Percentiles rank a stretch among this genome's conserved stretches.
Evolutionary conservation across 73 alveolate genomes (phyloP).

Genomic region (Paramecium primaurelia): DNA sequence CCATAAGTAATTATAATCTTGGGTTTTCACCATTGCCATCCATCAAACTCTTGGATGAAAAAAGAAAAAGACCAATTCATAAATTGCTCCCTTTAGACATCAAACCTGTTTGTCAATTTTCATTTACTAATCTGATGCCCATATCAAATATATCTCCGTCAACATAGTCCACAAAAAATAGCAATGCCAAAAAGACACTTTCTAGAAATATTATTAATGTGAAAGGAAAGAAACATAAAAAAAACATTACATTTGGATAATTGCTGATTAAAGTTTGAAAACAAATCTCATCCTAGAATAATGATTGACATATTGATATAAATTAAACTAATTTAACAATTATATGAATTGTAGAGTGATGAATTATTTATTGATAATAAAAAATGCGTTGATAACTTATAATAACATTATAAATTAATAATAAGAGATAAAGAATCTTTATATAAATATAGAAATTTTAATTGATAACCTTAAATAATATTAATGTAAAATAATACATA

Average conservation of each 20-base stretch:
- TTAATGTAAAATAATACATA: not conserved
- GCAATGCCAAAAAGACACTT: not conserved
- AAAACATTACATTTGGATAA: slow-evolving; percentile 32
- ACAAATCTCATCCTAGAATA: not conserved
- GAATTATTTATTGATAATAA: not conserved
- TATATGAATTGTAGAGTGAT: not conserved
- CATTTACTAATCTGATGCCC: not conserved
- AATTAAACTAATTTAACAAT: not conserved
- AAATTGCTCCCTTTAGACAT: not conserved
- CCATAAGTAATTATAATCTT: not conserved
- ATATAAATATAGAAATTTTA: not conserved
- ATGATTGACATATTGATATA: not conserved
- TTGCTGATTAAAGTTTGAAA: slow-evolving; percentile 10
- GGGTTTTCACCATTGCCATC: not conserved
- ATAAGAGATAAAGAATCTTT: not conserved
- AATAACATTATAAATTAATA: not conserved
- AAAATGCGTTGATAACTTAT: not conserved
- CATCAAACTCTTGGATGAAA: not conserved
- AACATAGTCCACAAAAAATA: not conserved
- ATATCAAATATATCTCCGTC: not conserved
- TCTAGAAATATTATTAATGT: not conserved
- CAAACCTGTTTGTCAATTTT: not conserved
- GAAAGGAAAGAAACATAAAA: not conserved
- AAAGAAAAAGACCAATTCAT: not conserved
- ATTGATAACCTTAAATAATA: not conserved